A percentile compares a stretch with the other conserved stretches of the same genome.
phyloP scores from a whole-genome alignment of 2,329 filamentous ascomycete species.

The Colletotrichum cuscutae region DNA sequence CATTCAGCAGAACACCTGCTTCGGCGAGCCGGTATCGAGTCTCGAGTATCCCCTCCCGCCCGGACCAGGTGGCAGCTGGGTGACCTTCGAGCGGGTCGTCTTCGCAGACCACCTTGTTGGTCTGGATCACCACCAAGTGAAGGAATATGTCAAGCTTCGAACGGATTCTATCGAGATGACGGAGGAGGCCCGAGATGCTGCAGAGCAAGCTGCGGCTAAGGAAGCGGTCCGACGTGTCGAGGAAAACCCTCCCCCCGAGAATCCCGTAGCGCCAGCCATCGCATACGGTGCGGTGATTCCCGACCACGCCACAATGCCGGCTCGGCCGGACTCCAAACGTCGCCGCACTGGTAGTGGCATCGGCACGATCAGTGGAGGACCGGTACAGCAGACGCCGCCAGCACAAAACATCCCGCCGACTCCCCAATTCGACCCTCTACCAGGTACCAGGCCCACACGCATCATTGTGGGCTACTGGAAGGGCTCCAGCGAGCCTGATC shows the following conservation, averaged over 20 bases:
- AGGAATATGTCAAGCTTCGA: slow-evolving; percentile 70
- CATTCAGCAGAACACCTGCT: slow-evolving; percentile 61
- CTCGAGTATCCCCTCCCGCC: slow-evolving; percentile 58
- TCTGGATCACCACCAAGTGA: slow-evolving; percentile 66
- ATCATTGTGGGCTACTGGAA: slow-evolving; percentile 71
- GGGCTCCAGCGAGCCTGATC: slow-evolving; percentile 58
- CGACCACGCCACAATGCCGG: slow-evolving; percentile 48
- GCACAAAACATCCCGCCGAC: slow-evolving; percentile 3
- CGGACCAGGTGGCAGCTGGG: slow-evolving; percentile 71
- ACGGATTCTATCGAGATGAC: slow-evolving; percentile 49
- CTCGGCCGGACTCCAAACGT: slow-evolving; percentile 56
- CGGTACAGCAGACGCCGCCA: slow-evolving; percentile 28
- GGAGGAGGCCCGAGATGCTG: slow-evolving; percentile 49
- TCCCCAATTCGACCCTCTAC: slow-evolving; percentile 52
- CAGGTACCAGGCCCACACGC: slow-evolving; percentile 64
- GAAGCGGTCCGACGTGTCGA: slow-evolving; percentile 58
- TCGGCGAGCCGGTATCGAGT: slow-evolving; percentile 55
- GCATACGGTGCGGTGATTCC: slow-evolving; percentile 63
- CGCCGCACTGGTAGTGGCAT: slow-evolving; percentile 54
- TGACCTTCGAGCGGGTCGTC: slow-evolving; percentile 69
- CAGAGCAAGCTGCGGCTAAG: slow-evolving; percentile 55
- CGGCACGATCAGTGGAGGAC: slow-evolving; percentile 44
- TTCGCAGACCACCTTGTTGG: slow-evolving; percentile 67
- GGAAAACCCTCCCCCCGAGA: slow-evolving; percentile 55
- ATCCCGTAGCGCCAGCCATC: slow-evolving; percentile 53